Base-by-base conservation (phyloP, 2,329 filamentous ascomycete species). In the Colletotrichum limetticola region DNA sequence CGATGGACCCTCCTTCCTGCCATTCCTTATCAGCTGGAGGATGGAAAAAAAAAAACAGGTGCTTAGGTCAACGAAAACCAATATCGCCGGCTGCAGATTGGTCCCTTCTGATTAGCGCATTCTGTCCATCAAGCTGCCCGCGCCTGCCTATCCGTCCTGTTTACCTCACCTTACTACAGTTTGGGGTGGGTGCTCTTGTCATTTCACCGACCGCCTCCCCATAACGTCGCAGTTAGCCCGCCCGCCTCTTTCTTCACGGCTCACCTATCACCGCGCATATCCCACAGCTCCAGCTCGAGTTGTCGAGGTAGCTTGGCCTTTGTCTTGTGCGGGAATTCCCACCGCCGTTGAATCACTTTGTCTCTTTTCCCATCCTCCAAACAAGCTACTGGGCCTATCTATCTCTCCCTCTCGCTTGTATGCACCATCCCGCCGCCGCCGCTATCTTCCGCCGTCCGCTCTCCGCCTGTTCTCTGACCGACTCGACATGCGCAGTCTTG, bases 401-500 rank as follows among this genome's bases (percentile, higher is more conserved):
- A 42, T 42, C 37, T 42, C 37, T 64, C 14, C 6, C 12, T 32
- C 61, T 62, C 42, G 59, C 28, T 55, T 32, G 37, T 32, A 11
- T 22, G 42, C 42, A 9, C 7, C 59, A 30, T 52, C 26, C 59
- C 59, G 26, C 42, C 30, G 26, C 42, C 59, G 37, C 14, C 19
- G 46, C 42, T 42, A 42, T 26, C 11, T 22, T 46, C 59, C 42
- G 42, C 26, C 59, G 14, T 32, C 35, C 37, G 19, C 26, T 46
- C 30, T 49, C 42, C 42, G 42, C 19, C 42, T 49, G 42, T 49
- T 7, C 19, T n/a, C 42, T 49, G 16, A 49, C 42, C 26, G 59
- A 24, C 59, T 65, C 70, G 70, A 69, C 66, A 69, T 69, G 70
- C 70, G 59, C 59, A 69, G 53, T 60, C 55, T 26, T 65, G 42